Conservation (phyloP, 768 basidiomycete genomes). For the Tulasnella sp. region DNA sequence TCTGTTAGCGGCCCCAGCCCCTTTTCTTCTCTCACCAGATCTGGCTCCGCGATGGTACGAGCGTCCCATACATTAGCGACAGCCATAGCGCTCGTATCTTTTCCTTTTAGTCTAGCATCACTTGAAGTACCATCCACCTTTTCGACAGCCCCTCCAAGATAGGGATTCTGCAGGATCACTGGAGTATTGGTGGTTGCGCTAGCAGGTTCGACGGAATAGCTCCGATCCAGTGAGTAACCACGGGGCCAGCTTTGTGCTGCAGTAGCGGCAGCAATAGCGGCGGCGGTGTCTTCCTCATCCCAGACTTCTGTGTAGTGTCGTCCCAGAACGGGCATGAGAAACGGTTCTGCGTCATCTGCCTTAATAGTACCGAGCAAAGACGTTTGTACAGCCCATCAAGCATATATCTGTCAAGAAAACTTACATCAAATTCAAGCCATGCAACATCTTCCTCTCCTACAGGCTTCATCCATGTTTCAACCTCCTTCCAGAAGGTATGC, state of each 20-base stretch:
- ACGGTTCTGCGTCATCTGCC: conserved; percentile 78
- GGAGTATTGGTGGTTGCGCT: not conserved
- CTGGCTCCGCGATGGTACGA: conserved; percentile 59
- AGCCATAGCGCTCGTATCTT: not conserved
- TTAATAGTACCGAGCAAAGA: conserved; percentile 16
- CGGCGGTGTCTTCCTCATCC: conserved; percentile 67
- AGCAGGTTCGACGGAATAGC: not conserved
- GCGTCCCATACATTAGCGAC: conserved; percentile 46
- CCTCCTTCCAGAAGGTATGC: conserved; percentile 68
- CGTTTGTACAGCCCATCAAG: too few species aligned
- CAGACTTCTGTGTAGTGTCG: conserved; percentile 82
- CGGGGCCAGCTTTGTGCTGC: conserved; percentile 11
- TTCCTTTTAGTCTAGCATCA: too few species aligned
- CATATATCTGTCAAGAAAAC: conserved; percentile 11
- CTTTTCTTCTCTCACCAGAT: conserved; percentile 56
- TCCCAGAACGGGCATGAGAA: conserved; percentile 72
- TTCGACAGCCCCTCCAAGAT: not conserved
- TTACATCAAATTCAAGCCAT: conserved; percentile 70
- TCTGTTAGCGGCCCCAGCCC: conserved; percentile 85
- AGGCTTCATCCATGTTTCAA: conserved; percentile 80
- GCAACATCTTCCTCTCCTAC: conserved; percentile 94
- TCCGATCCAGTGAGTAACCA: conserved; percentile 12
- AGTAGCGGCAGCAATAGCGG: conserved; percentile 7
- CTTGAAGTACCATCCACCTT: not conserved
- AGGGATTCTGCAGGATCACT: not conserved